A percentile compares a stretch with the other conserved stretches of the same genome.
Evolutionary conservation across 2,329 filamentous ascomycete species (phyloP).

Genomic region (Fusarium tupiense): DNA sequence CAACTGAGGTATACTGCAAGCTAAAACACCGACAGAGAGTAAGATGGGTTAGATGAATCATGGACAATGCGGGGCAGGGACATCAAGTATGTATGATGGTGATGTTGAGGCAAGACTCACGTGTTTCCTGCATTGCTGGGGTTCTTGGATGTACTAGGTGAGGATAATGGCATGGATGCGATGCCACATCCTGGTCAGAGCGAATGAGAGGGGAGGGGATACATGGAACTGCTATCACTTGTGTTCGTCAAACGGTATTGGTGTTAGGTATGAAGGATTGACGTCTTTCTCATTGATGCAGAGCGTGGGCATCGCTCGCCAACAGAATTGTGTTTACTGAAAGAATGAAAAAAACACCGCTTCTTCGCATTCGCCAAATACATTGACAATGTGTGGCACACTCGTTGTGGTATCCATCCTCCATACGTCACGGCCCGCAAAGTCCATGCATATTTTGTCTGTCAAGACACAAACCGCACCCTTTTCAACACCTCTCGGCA

Average conservation of each 20-base stretch:
- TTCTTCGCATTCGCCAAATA: conserved; percentile 36
- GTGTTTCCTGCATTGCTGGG: neutral
- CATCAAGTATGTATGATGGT: neutral
- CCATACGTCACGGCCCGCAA: neutral
- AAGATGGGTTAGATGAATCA: neutral
- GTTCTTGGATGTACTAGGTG: neutral
- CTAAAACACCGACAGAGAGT: neutral
- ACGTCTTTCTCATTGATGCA: conserved; percentile 34
- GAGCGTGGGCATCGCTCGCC: conserved; percentile 18
- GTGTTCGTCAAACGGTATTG: neutral
- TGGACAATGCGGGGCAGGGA: neutral
- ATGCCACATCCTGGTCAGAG: conserved; percentile 3
- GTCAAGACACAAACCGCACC: conserved; percentile 21
- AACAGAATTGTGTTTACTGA: conserved; percentile 26
- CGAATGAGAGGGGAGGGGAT: neutral
- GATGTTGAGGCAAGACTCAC: neutral
- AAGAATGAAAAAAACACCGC: conserved; percentile 30
- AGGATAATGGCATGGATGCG: conserved; percentile 13
- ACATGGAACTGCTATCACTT: neutral
- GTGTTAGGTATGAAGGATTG: conserved; percentile 24
- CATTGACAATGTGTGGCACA: conserved; percentile 27
- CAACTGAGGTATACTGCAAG: neutral
- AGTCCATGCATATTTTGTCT: conserved; percentile 23
- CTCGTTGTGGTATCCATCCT: conserved; percentile 25
- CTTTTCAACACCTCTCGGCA: conserved; percentile 1